A percentile compares a stretch with the other conserved stretches of the same genome.
These are phyloP conservation scores for Penicillium verrucosum DNA, from an alignment of 2,329 filamentous ascomycete genomes.

Conservation along the genomic window DNA sequence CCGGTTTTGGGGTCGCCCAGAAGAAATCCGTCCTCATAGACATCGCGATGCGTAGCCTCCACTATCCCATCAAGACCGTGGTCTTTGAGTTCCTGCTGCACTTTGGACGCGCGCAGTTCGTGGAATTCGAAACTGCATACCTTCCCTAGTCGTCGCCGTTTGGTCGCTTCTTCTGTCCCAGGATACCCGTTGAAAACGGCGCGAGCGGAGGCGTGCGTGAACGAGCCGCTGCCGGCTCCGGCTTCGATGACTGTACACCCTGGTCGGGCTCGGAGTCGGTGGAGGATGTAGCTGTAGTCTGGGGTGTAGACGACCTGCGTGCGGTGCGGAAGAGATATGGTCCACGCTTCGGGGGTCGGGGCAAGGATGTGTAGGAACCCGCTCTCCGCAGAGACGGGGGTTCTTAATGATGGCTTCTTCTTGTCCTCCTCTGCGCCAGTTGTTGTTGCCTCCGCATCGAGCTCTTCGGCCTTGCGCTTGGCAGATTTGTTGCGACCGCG, in stretches of 20 bases:
- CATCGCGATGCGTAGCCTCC: constrained; percentile 48
- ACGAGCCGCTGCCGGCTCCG: constrained; percentile 52
- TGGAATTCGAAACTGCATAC: constrained; percentile 54
- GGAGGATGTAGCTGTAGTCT: constrained; percentile 53
- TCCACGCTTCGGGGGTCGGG: constrained; percentile 52
- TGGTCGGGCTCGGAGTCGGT: constrained; percentile 46
- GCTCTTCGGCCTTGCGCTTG: constrained; percentile 48
- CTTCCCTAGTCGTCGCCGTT: constrained; percentile 38
- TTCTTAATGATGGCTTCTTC: constrained; percentile 26
- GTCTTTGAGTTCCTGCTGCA: constrained; percentile 43
- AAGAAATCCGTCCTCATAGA: constrained; percentile 49
- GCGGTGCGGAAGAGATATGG: constrained; percentile 49
- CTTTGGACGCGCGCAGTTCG: constrained; percentile 40
- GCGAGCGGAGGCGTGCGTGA: constrained; percentile 50
- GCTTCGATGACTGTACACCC: constrained; percentile 50
- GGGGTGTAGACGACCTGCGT: constrained; percentile 54
- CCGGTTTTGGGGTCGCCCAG: constrained; percentile 34
- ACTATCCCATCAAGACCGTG: constrained; percentile 47
- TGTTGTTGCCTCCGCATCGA: constrained; percentile 33
- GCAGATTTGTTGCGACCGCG: constrained; percentile 65
- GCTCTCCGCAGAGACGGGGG: constrained; percentile 41
- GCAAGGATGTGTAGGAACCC: constrained; percentile 50
- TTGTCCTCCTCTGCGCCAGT: constrained; percentile 22
- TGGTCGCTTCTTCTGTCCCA: constrained; percentile 19
- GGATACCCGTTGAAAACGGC: constrained; percentile 50